Conservation (phyloP, 2,329 filamentous ascomycete species). For the Neonectria faginata region DNA sequence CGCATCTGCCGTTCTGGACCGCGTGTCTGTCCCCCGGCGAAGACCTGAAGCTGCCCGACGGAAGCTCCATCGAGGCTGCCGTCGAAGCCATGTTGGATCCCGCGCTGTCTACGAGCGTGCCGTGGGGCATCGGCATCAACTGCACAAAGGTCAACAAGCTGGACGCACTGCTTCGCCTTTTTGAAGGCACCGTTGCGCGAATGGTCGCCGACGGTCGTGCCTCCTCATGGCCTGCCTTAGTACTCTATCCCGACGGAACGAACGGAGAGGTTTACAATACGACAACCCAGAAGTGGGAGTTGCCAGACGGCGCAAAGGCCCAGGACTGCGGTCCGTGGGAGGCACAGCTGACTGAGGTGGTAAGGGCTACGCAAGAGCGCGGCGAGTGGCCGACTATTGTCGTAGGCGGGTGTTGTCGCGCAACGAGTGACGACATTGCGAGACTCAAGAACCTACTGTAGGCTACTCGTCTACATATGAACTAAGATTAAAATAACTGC, state of each 20-base stretch:
- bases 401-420: constrained; percentile 66
- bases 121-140: constrained; percentile 76
- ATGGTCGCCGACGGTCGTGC: constrained; percentile 52
- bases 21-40: constrained; percentile 71
- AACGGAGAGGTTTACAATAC: constrained; percentile 77
- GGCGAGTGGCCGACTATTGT: constrained; percentile 60
- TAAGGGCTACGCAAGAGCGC: constrained; percentile 51
- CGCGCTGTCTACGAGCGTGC: constrained; percentile 46
- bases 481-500: background rate
- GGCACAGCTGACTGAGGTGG: constrained; percentile 55
- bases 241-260: constrained; percentile 77
- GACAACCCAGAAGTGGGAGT: constrained; percentile 69
- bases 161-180: constrained; percentile 64
- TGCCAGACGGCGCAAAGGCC: constrained; percentile 45
- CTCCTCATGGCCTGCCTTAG: constrained; percentile 62
- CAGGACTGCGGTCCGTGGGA: constrained; percentile 57
- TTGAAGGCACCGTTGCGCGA: constrained; percentile 60
- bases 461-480: background rate
- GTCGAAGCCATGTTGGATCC: constrained; percentile 54
- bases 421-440: constrained; percentile 52
- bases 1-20: constrained; percentile 67
- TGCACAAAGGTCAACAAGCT: constrained; percentile 76
- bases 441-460: constrained; percentile 43
- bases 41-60: constrained; percentile 66
- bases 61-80: constrained; percentile 54